phyloP scores from a whole-genome alignment of 148 eudicot species.

The Chenopodium formosanum region DNA sequence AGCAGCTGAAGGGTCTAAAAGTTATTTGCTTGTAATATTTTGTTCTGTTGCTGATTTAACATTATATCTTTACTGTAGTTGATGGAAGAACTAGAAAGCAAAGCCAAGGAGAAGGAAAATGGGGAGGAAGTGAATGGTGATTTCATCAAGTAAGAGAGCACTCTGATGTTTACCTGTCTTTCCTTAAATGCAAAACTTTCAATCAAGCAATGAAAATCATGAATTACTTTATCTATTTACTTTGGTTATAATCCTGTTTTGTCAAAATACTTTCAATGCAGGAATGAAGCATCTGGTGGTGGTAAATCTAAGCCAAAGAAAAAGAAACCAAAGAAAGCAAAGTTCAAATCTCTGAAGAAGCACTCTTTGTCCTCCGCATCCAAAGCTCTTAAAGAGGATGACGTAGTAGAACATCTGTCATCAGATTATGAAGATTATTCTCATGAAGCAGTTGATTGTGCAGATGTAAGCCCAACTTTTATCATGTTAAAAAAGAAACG shows the following conservation, averaged over 20 bases:
- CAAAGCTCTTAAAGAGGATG: slow-evolving; percentile 44
- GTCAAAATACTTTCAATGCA: slow-evolving; percentile 27
- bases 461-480: slow-evolving; percentile 35
- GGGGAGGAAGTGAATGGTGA: slow-evolving; percentile 47
- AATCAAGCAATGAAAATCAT: background rate
- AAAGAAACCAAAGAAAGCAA: slow-evolving; percentile 81
- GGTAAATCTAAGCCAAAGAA: slow-evolving; percentile 71
- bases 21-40: background rate
- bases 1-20: slow-evolving; percentile 6
- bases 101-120: slow-evolving; percentile 75
- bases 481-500: slow-evolving; percentile 60
- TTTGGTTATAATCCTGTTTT: slow-evolving; percentile 6
- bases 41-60: slow-evolving; percentile 14
- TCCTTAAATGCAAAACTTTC: no score
- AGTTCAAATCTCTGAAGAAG: slow-evolving; percentile 82
- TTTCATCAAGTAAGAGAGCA: slow-evolving; percentile 43
- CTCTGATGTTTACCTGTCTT: background rate
- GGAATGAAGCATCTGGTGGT: slow-evolving; percentile 45
- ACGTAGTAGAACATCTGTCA: slow-evolving; percentile 41
- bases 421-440: slow-evolving; percentile 45
- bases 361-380: slow-evolving; percentile 59
- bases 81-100: slow-evolving; percentile 81
- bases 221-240: background rate
- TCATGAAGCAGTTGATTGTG: slow-evolving; percentile 39
- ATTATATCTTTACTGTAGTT: slow-evolving; percentile 43